A percentile compares a stretch with the other conserved stretches of the same genome.
phyloP scores from a whole-genome alignment of 768 basidiomycete species.

The Fistulinella prunicolor region DNA sequence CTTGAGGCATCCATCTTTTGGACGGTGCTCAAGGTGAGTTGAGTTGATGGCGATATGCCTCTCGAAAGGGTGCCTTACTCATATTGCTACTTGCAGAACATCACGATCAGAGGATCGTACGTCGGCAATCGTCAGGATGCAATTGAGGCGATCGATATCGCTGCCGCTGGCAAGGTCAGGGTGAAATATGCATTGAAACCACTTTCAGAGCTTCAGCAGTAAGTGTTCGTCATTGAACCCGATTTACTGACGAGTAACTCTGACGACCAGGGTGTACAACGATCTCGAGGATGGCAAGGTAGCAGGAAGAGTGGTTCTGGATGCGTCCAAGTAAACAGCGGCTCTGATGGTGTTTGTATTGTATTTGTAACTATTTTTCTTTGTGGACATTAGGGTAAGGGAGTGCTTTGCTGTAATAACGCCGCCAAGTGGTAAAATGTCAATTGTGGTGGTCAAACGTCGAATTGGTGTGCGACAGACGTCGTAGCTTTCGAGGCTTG shows the following conservation, averaged over 20 bases:
- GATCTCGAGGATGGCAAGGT: conserved; percentile 40
- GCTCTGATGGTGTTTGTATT: neutral
- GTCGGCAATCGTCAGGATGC: conserved; percentile 82
- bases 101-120: conserved; percentile 36
- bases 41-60: neutral
- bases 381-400: too few relatives aligned
- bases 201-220: conserved; percentile 52
- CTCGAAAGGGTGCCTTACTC: neutral
- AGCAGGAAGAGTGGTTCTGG: conserved; percentile 42
- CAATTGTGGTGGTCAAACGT: too few relatives aligned
- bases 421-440: too few relatives aligned
- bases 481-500: too few relatives aligned
- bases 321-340: conserved; percentile 26
- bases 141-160: conserved; percentile 75
- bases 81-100: conserved; percentile 16
- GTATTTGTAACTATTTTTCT: too few relatives aligned
- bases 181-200: conserved; percentile 47
- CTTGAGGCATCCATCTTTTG: conserved; percentile 67
- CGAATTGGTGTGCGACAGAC: too few relatives aligned
- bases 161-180: conserved; percentile 66
- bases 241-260: neutral
- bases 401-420: too few relatives aligned
- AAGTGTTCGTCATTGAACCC: conserved; percentile 22
- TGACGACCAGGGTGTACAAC: conserved; percentile 34
- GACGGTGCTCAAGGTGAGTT: conserved; percentile 57